Conservation (phyloP, 2,329 filamentous ascomycete species). For the Fusarium sambucinum region DNA sequence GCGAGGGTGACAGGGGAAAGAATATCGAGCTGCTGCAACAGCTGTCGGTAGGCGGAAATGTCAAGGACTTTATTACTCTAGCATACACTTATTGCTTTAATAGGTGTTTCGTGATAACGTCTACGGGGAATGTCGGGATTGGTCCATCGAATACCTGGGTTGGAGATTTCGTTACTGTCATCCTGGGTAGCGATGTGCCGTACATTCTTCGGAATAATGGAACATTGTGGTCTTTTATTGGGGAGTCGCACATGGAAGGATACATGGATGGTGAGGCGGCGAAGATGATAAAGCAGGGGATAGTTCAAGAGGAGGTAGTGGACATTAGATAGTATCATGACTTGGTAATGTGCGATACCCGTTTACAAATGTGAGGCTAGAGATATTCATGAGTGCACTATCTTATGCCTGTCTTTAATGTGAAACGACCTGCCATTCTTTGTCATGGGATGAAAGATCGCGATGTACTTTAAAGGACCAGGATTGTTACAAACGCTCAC, state of each 20-base stretch:
- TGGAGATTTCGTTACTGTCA: not conserved
- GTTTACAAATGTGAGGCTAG: accelerated
- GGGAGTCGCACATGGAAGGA: not conserved
- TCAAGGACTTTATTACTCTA: not conserved
- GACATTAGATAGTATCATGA: not conserved
- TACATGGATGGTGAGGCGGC: not conserved
- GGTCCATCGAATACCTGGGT: not conserved
- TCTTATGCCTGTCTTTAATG: not conserved
- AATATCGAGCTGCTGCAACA: not conserved
- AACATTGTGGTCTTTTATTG: not conserved
- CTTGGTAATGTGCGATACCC: not conserved
- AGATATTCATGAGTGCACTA: accelerated
- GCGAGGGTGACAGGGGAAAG: accelerated
- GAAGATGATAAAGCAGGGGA: not conserved
- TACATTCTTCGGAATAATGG: not conserved
- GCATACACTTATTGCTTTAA: slow-evolving; percentile 2
- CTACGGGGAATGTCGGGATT: not conserved
- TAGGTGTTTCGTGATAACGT: not conserved
- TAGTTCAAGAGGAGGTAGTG: not conserved
- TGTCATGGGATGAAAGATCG: accelerated
- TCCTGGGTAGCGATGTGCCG: not conserved
- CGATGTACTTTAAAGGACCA: not conserved
- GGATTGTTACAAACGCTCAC: accelerated
- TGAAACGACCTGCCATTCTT: accelerated
- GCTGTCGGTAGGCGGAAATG: not conserved